Conservation (phyloP, 768 basidiomycete genomes). For the Podaxis sp. region DNA sequence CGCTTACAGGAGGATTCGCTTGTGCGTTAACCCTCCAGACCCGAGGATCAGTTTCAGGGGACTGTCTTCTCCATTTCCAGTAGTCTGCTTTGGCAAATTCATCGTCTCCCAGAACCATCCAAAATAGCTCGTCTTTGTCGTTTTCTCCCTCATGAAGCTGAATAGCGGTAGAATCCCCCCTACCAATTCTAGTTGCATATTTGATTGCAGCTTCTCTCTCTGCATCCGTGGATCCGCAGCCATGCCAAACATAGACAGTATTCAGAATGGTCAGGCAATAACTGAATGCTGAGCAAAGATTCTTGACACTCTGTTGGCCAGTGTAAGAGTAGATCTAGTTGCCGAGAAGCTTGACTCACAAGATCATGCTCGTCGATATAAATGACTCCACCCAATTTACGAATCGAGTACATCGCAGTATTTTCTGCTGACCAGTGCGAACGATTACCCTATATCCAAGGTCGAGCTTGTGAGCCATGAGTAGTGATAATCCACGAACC, state of each 20-base stretch:
- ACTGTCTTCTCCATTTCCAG: conserved; percentile 66
- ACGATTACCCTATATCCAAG: conserved; percentile 52
- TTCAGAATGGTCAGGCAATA: conserved; percentile 72
- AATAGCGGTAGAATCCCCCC: conserved; percentile 28
- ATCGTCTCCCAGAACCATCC: conserved; percentile 79
- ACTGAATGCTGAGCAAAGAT: conserved; percentile 82
- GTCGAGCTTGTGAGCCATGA: neutral
- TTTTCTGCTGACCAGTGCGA: conserved; percentile 77
- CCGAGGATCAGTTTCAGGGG: conserved; percentile 38
- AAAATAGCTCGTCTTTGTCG: conserved; percentile 75
- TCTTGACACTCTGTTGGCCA: conserved; percentile 44
- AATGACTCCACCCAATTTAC: conserved; percentile 43
- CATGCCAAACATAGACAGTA: conserved; percentile 78
- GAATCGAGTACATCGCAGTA: conserved; percentile 75
- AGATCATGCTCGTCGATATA: conserved; percentile 72
- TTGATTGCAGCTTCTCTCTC: conserved; percentile 61
- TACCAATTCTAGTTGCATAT: conserved; percentile 51
- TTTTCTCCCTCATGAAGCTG: conserved; percentile 65
- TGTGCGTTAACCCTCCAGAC: conserved; percentile 55
- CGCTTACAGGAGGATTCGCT: conserved; percentile 36
- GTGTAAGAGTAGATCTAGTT: neutral
- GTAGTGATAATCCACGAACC: conserved; percentile 31
- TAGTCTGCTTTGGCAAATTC: conserved; percentile 77
- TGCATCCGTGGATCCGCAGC: conserved; percentile 53
- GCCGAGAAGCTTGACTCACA: conserved; percentile 32